A percentile compares a stretch with the other conserved stretches of the same genome.
phyloP scores from a whole-genome alignment of 768 basidiomycete genomes.

The Pholiota molesta region DNA sequence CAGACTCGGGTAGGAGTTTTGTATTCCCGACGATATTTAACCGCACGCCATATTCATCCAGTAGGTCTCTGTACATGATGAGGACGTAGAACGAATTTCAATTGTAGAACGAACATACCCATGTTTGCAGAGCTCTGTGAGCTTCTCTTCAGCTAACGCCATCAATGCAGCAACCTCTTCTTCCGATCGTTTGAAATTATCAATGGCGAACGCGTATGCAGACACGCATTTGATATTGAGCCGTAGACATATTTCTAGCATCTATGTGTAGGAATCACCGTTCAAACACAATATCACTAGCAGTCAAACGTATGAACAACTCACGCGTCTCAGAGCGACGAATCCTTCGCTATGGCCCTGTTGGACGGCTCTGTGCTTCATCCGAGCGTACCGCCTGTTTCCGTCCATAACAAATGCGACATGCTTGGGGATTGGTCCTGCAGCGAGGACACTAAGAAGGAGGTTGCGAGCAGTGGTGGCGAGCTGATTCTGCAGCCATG shows the following conservation, averaged over 20 bases:
- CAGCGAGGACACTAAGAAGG: slow-evolving; percentile 67
- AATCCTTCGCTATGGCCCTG: slow-evolving; percentile 90
- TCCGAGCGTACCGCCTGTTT: slow-evolving; percentile 87
- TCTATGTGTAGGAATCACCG: slow-evolving; percentile 41
- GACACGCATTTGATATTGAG: slow-evolving; percentile 85
- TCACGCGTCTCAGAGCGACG: slow-evolving; percentile 73
- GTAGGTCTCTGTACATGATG: slow-evolving; percentile 57
- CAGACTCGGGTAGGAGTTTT: slow-evolving; percentile 75
- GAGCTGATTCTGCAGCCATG: slow-evolving; percentile 34
- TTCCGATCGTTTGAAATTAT: slow-evolving; percentile 89
- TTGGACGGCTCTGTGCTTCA: slow-evolving; percentile 60
- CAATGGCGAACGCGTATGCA: slow-evolving; percentile 97
- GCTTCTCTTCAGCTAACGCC: slow-evolving; percentile 76
- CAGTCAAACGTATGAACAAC: slow-evolving; percentile 26
- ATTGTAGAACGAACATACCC: slow-evolving; percentile 58
- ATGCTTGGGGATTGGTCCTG: slow-evolving; percentile 88
- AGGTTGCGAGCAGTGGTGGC: slow-evolving; percentile 41
- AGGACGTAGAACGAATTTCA: slow-evolving; percentile 1
- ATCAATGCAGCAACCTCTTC: slow-evolving; percentile 90
- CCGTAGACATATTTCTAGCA: slow-evolving; percentile 81
- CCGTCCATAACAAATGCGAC: slow-evolving; percentile 98
- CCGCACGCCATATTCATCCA: slow-evolving; percentile 82
- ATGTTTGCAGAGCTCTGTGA: slow-evolving; percentile 76
- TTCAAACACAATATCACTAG: neutral
- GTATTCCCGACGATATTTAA: slow-evolving; percentile 81